phyloP scores from a whole-genome alignment of 2,329 filamentous ascomycete species.

The Cordyceps militaris region DNA sequence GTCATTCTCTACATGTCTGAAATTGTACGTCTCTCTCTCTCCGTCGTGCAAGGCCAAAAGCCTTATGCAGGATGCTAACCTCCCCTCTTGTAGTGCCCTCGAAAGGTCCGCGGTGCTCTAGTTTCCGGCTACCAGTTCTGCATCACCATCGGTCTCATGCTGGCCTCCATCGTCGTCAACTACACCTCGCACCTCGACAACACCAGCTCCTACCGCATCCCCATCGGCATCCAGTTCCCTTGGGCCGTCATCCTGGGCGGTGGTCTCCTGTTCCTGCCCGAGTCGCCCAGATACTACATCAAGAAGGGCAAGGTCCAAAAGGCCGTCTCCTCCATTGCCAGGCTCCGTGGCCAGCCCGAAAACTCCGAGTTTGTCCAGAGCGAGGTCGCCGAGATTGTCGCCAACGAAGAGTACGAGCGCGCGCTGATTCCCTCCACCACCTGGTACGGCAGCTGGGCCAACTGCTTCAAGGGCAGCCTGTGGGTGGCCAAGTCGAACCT shows the following conservation, averaged over 20 bases:
- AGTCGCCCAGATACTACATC: constrained; percentile 81
- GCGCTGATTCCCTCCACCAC: constrained; percentile 56
- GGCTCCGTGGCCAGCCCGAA: constrained; percentile 65
- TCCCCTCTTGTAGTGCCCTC: constrained; percentile 38
- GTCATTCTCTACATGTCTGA: constrained; percentile 86
- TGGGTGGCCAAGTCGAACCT: constrained; percentile 57
- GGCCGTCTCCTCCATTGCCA: constrained; percentile 56
- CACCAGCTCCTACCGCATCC: constrained; percentile 69
- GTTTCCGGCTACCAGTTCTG: constrained; percentile 82
- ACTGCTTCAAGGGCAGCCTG: constrained; percentile 60
- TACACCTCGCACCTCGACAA: constrained; percentile 55
- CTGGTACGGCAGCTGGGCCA: constrained; percentile 63
- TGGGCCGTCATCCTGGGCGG: constrained; percentile 69
- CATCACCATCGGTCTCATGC: constrained; percentile 70
- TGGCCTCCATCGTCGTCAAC: constrained; percentile 70
- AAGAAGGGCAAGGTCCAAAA: constrained; percentile 64
- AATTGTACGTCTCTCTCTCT: constrained; percentile 46
- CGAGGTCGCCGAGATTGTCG: constrained; percentile 78
- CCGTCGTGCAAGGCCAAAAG: constrained; percentile 12
- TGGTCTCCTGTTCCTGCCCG: constrained; percentile 71
- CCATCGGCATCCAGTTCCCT: constrained; percentile 70
- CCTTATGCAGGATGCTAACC: too few relatives aligned
- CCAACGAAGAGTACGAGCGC: constrained; percentile 83
- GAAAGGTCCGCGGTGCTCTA: constrained; percentile 68
- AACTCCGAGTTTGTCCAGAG: constrained; percentile 69